Base-by-base conservation (phyloP, 495 filamentous ascomycete genomes). In the Hyaloscypha variabilis region DNA sequence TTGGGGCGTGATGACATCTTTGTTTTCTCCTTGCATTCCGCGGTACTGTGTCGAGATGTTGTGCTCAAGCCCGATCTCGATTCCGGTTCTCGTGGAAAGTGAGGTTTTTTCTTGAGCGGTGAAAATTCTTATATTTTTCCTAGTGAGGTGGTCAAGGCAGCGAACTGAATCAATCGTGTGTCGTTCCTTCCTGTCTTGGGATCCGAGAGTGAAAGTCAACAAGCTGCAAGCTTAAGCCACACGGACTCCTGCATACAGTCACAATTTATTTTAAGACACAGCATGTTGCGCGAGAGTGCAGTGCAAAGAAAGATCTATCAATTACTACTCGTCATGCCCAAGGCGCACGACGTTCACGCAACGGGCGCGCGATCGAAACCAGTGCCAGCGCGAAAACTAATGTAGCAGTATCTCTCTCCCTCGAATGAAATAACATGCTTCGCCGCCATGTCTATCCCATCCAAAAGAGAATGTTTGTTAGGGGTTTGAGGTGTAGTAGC, bases 221-320 rank as follows among this genome's bases (percentile, higher is more conserved):
- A 26, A 55, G 11, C 53, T 24, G 23, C 25, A 55, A 28, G 53
- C 53, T 5, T 13, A 53, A 53, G 51, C n/a, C 6, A 28, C 53
- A 30, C 4, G 29, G 24, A 55, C 21, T 25, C 3, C 11, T 55
- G 21, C 53, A 55, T 46, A 46, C 39, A 46, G 31, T 46, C 50
- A 42, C 3, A 13, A 36, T 31, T 55, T 11, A 13, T 54, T 31
- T 55, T 11, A 39, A 11, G 36, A n/a, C n/a, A n/a, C n/a, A n/a
- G n/a, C n/a, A n/a, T n/a, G n/a, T n/a, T n/a, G n/a, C n/a, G n/a
- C n/a, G n/a, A 53, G 31, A 36, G 31, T 36, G 13, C 31, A 17
- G 19, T 64, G 11, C 30, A 58, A 67, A 68, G 60, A 60, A 63
- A 65, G 50, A 58, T 69, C 67, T 65, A 65, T 65, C 31, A 62